Base-by-base conservation (phyloP, 2,329 filamentous ascomycete genomes). In the Diplodia sapinea region DNA sequence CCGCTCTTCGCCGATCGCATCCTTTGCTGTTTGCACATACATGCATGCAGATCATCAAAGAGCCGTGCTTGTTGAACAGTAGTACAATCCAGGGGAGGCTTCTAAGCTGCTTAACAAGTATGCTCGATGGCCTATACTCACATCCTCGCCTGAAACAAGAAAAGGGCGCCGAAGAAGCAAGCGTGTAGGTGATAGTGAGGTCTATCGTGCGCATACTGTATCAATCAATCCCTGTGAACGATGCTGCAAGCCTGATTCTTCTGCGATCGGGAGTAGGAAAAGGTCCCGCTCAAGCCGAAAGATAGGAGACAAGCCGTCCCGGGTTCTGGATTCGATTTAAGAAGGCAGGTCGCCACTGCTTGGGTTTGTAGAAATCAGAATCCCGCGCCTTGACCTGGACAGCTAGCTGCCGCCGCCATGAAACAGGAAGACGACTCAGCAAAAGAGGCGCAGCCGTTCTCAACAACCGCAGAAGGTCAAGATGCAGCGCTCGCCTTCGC, bases 401-500 rank as follows among this genome's bases (percentile, higher is more conserved):
- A 43, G 6, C 40, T 4, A n/a, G 40, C 15, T 0, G 17, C 40
- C 8, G 15, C 40, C 40, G 17, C 15, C 6, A 43, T 43, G 40
- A 17, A 43, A 9, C 40, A 43, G 17, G 13, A 13, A 43, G 40
- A 43, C 17, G 40, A 17, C 0, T 9, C 40, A 8, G 17, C 1
- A n/a, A 3, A 5, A 8, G 40, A 43, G 15, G 13, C 40, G 40
- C 40, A 43, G 5, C 5, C 17, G 4, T 2, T n/a, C 15, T 3
- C 40, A 43, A 43, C 6, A n/a, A 6, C 6, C 6, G 26, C 13
- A 15, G 5, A 31, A n/a, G 51, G 51, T 1, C 23, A 56, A 26
- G 54, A 59, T 15, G 55, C 55, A 9, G 55, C 55, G 4, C 55
- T 59, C 36, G n/a, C 55, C 20, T 59, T 59, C n/a, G 55, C 55